These are phyloP conservation scores for Lodderomyces beijingensis DNA, from an alignment of 1,139 yeast genomes.

Conservation along the genomic window DNA sequence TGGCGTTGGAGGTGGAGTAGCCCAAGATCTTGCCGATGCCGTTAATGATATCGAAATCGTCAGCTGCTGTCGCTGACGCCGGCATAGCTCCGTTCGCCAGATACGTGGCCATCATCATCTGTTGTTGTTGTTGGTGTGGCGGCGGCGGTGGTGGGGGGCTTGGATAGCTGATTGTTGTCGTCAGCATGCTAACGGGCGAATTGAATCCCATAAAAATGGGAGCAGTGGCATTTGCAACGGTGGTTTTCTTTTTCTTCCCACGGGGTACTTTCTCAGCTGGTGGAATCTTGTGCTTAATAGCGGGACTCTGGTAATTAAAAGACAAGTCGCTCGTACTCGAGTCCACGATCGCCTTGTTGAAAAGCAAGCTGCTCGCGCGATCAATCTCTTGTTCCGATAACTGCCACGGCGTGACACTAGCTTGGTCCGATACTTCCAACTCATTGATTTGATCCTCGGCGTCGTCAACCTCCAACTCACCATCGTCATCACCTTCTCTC, in stretches of 20 bases:
- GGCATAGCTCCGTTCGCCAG: constrained; percentile 1
- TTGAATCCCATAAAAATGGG: neutral
- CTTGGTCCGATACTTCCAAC: neutral
- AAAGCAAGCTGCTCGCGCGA: constrained; percentile 2
- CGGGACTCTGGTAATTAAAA: too few species aligned
- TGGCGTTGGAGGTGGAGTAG: constrained; percentile 16
- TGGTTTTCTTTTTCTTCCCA: neutral
- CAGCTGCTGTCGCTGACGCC: neutral
- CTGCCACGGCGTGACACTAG: neutral
- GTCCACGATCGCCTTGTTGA: constrained; percentile 3
- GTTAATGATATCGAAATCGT: constrained; percentile 15
- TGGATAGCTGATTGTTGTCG: neutral
- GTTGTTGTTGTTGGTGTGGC: constrained; percentile 1
- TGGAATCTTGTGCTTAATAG: neutral
- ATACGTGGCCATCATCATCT: constrained; percentile 3
- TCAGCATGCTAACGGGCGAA: neutral
- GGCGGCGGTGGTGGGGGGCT: constrained; percentile 1
- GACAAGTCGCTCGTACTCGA: neutral
- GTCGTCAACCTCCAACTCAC: constrained; percentile 4
- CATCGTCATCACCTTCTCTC: constrained; percentile 11
- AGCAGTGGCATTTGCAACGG: neutral
- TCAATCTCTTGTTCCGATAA: constrained; percentile 1
- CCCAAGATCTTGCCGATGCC: constrained; percentile 21
- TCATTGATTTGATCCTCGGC: constrained; percentile 1
- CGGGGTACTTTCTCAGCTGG: constrained; percentile 1